Evolutionary conservation across 2,329 filamentous ascomycete species (phyloP), one percentile per base, ranked within the genome.

Genomic region (Xylariomycetidae sp.): DNA sequence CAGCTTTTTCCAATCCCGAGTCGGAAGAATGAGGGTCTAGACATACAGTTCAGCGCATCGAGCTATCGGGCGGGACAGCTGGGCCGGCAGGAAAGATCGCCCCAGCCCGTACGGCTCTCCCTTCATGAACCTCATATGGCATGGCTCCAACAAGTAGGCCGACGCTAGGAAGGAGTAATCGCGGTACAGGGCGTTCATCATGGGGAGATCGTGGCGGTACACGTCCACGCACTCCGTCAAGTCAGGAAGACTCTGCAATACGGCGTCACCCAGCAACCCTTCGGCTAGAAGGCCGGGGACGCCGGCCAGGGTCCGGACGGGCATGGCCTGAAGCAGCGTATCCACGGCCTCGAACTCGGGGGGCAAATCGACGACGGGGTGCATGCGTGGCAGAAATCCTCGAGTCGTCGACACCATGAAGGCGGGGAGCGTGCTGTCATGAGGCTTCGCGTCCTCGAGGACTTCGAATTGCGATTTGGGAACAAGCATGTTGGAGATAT

Each of bases 121-220:
- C 59, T 76, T 81, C 40, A 82, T 50, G 51, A 79, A 81, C 25
- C 73, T 74, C 64, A 87, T 73, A 62, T 92, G 89, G 59, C 89
- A 96, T 9, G 89, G 89, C 68, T 96, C 89, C 18, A 96, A 78
- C 18, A 96, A 70, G 57, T 94, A 95, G 0, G 88, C 85, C 16
- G 86, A 94, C 5, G 88, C 85, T 18, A 95, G 66, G 69, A 95
- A 96, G 11, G 85, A 85, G 59, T 95, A 96, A 65, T 96, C 89
- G 14, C 89, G 75, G 60, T 95, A 95, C 30, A 94, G 66, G 20
- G 88, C 88, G 51, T 89, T 92, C 69, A 94, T 80, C 38, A 87
- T 65, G 12, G 83, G 82, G 25, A 90, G 71, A 61, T 95, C 82
- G 41, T 80, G 67, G 48, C 74, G 70, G 48, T 85, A 82, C 59